Evolutionary conservation across 2,329 filamentous ascomycete species (phyloP).

Genomic region (Talaromyces rugulosus): DNA sequence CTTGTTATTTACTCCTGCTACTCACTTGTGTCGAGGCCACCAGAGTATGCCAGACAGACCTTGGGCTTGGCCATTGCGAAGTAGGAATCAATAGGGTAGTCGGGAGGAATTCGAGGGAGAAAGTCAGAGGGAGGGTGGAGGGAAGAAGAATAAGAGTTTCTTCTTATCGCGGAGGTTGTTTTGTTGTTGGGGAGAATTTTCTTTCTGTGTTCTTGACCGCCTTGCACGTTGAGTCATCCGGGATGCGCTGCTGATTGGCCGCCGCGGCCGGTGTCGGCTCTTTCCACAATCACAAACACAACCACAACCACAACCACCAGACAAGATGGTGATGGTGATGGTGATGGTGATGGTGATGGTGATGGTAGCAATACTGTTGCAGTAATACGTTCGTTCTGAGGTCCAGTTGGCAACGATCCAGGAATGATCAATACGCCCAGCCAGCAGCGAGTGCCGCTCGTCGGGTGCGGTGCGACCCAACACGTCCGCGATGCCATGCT

Average conservation of each 20-base stretch:
- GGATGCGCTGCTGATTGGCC: not conserved
- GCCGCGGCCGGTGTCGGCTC: not conserved
- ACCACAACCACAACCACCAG: too few species aligned
- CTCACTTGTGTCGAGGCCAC: conserved; percentile 43
- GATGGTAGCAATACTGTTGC: too few species aligned
- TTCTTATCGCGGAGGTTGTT: not conserved
- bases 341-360: too few species aligned
- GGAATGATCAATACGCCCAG: too few species aligned
- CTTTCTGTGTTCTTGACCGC: not conserved
- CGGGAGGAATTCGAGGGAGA: not conserved
- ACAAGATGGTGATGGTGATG: too few species aligned
- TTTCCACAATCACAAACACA: too few species aligned
- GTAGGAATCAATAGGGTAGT: not conserved
- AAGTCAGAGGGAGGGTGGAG: not conserved
- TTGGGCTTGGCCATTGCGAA: conserved; percentile 14
- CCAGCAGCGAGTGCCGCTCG: too few species aligned
- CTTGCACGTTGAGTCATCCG: conserved; percentile 3
- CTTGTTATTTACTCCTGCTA: not conserved
- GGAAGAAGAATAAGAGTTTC: too few species aligned
- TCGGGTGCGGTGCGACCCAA: not conserved
- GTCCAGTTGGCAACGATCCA: too few species aligned
- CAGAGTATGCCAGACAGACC: conserved; percentile 21
- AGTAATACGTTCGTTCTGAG: too few species aligned
- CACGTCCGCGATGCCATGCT: not conserved
- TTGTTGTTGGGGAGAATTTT: conserved; percentile 13